Evolutionary conservation across 768 basidiomycete genomes (phyloP), one percentile per base, ranked within the genome.

Genomic region (Xerocomellus amylosporus): DNA sequence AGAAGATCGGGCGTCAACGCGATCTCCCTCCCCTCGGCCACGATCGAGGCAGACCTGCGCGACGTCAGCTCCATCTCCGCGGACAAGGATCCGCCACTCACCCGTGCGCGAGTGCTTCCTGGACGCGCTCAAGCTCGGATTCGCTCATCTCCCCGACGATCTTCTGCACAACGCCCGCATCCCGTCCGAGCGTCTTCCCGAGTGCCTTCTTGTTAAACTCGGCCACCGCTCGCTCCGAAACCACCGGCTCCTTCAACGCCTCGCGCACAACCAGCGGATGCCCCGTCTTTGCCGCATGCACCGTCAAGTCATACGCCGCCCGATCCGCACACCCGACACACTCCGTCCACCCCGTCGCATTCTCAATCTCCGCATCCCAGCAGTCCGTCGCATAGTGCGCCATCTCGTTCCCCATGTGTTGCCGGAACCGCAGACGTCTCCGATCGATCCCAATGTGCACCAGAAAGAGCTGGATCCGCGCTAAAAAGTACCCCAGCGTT

Each of bases 351-450:
- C 88, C 70, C 17, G 57, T 58, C 46, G 91, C 89, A 50, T 91
- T 93, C 58, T 93, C 82, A 60, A 98, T 98, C 76, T 99, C 97
- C 40, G 95, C 97, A 68, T 99, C 97, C 97, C 97, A 99, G 73
- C 97, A 99, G 74, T 98, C 96, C 37, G 93, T 84, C 51, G 97
- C 96, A 71, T 99, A 99, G 72, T 98, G 97, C 1, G 97, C 97
- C 96, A 98, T 98, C 78, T 98, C 97, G 74, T 98, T 99, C 36
- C 75, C 81, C 97, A 98, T 98, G 71, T 99, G 97, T 67, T 99
- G 97, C 33, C 97, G 81, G 83, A 98, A 98, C 49, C 97, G 84
- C 58, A 98, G 76, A 8, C 93, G 83, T 44, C 67, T 58, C 14
- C 87, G 85, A 75, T 95, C 79, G 72, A 99, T 88, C 56, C 96